These are phyloP conservation scores for Xylaria palmicola DNA, from an alignment of 495 filamentous ascomycete species.

Conservation along the genomic window DNA sequence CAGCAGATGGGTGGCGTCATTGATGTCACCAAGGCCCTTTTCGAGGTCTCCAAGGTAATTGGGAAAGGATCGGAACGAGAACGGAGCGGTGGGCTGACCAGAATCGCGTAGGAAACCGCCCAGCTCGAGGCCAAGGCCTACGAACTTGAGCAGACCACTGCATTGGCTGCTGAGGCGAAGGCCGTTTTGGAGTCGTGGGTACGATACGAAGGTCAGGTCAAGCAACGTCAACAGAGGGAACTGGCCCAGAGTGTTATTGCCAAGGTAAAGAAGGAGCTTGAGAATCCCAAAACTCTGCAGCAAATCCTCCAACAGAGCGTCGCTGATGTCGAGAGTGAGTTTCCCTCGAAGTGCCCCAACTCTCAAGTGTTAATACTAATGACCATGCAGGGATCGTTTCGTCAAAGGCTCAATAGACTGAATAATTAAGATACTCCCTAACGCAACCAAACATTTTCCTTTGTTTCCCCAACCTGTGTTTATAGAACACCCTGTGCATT, in stretches of 20 bases:
- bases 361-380: constrained; percentile 22
- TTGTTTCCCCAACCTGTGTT: constrained; percentile 38
- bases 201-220: constrained; percentile 96
- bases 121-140: constrained; percentile 91
- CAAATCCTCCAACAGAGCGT: constrained; percentile 96
- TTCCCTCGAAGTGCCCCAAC: not conserved
- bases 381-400: constrained; percentile 48
- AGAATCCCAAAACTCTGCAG: constrained; percentile 92
- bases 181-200: constrained; percentile 96
- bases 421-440: constrained; percentile 37
- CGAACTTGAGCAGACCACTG: constrained; percentile 93
- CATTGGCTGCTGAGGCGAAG: constrained; percentile 89
- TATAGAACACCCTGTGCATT: constrained; percentile 39
- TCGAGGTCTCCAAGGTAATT: constrained; percentile 84
- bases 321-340: constrained; percentile 93
- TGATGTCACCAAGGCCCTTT: constrained; percentile 93
- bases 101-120: constrained; percentile 77
- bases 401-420: constrained; percentile 52
- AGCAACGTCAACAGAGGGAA: constrained; percentile 96
- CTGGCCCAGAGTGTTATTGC: constrained; percentile 86
- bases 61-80: not conserved
- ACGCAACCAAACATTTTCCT: constrained; percentile 43
- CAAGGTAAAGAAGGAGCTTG: constrained; percentile 97
- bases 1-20: constrained; percentile 89
- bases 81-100: constrained; percentile 7